Evolutionary conservation across 441 rosid species (phyloP).

Genomic region (Adansonia rubrostipa): DNA sequence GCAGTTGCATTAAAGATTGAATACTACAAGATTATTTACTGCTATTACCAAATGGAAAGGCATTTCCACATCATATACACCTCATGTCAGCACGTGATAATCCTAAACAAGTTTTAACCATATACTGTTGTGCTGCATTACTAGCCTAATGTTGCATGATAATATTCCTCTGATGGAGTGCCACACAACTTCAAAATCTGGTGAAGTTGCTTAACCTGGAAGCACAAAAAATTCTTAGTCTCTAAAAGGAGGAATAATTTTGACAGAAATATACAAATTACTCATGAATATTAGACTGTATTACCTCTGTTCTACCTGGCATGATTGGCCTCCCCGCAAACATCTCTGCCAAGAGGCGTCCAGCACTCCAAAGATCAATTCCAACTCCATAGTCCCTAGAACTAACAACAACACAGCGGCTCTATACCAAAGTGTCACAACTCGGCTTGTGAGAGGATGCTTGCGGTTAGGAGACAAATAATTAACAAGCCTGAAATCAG

Average conservation of each 20-base stretch:
- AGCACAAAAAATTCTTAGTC: background rate
- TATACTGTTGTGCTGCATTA: background rate
- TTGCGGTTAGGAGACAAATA: slow-evolving; percentile 40
- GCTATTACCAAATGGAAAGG: slow-evolving; percentile 17
- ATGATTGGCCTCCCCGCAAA: slow-evolving; percentile 64
- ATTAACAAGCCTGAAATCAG: slow-evolving; percentile 68
- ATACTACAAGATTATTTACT: background rate
- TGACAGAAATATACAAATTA: background rate
- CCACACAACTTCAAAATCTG: slow-evolving; percentile 73
- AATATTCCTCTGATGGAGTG: slow-evolving; percentile 66
- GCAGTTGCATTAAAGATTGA: slow-evolving; percentile 5
- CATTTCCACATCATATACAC: background rate
- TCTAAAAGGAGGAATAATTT: background rate
- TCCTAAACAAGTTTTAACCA: background rate
- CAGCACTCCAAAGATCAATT: slow-evolving; percentile 88
- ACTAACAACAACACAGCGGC: slow-evolving; percentile 76
- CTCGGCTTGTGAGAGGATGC: slow-evolving; percentile 75
- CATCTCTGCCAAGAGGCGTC: slow-evolving; percentile 86
- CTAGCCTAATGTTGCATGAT: background rate
- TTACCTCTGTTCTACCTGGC: slow-evolving; percentile 83
- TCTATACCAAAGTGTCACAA: slow-evolving; percentile 86
- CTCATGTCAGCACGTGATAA: background rate
- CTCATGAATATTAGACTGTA: background rate
- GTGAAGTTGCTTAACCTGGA: slow-evolving; percentile 69
- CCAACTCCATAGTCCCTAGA: slow-evolving; percentile 68